phyloP scores from a whole-genome alignment of 2,329 filamentous ascomycete genomes.

The Microdochium bolleyi region DNA sequence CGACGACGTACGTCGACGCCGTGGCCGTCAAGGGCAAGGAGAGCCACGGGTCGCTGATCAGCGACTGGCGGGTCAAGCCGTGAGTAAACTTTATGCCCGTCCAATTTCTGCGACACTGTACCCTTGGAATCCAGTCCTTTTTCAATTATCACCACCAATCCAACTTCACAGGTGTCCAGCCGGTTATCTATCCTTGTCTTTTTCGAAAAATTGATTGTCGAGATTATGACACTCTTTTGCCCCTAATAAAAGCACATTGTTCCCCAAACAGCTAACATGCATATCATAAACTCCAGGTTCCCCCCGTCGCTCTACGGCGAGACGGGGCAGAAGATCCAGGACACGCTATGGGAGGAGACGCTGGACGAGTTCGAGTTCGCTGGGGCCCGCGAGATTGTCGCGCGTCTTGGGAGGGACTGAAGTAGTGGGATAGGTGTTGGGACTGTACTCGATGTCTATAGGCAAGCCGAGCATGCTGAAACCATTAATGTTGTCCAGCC shows the following conservation, averaged over 20 bases:
- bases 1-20: slow-evolving; percentile 11
- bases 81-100: too few species aligned
- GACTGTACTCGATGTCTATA: too few species aligned
- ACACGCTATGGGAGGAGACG: not conserved
- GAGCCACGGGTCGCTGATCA: slow-evolving; percentile 6
- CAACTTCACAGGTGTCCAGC: not conserved
- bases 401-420: not conserved
- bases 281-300: too few species aligned
- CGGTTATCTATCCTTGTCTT: not conserved
- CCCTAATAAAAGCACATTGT: too few species aligned
- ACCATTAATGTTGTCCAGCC: too few species aligned
- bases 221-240: too few species aligned
- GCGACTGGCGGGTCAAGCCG: slow-evolving; percentile 9
- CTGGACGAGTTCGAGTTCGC: not conserved
- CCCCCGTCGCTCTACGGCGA: not conserved
- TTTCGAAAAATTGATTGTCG: not conserved
- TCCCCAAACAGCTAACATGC: too few species aligned
- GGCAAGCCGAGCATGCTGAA: too few species aligned
- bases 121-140: too few species aligned
- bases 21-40: slow-evolving; percentile 7
- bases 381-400: not conserved
- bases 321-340: not conserved
- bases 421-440: too few species aligned
- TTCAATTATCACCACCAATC: too few species aligned
- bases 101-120: too few species aligned